Percentiles rank a stretch among this genome's conserved stretches.
Evolutionary conservation across 305 asterid genomes (phyloP).

Genomic region (Solanum hybrid): DNA sequence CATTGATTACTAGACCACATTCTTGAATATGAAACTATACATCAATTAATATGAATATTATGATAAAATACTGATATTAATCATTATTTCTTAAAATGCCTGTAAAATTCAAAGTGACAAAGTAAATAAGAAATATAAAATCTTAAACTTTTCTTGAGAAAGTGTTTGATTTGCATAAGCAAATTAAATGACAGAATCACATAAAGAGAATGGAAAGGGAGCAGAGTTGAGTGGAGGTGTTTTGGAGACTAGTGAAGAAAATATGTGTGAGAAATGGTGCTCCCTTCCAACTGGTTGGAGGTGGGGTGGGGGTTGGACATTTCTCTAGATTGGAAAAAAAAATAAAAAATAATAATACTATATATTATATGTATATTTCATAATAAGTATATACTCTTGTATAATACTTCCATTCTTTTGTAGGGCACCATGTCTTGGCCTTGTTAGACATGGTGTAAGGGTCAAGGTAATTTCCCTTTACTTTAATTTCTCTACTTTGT

Average conservation of each 20-base stretch:
- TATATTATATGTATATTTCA: background rate
- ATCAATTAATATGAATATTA: background rate
- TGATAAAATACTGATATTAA: background rate
- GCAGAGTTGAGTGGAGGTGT: constrained; percentile 14
- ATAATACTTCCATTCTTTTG: background rate
- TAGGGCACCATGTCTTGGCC: background rate
- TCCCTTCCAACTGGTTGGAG: constrained; percentile 35
- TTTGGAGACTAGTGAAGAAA: constrained; percentile 6
- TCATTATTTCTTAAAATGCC: background rate
- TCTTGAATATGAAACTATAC: background rate
- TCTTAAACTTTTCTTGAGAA: background rate
- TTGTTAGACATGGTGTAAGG: background rate
- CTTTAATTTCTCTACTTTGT: background rate
- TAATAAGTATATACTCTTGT: background rate
- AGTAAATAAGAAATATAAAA: background rate
- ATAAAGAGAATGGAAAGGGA: background rate
- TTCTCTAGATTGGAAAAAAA: background rate
- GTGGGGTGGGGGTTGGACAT: background rate
- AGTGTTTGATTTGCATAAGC: background rate
- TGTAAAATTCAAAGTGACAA: background rate
- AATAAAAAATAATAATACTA: background rate
- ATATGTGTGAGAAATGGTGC: constrained; percentile 7
- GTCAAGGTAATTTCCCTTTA: background rate
- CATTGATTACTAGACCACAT: too few species aligned
- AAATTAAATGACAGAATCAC: background rate